A percentile compares a stretch with the other conserved stretches of the same genome.
These are phyloP conservation scores for Wickerhamomyces sydowiorum DNA, from an alignment of 805 yeast genomes.

Conservation along the genomic window DNA sequence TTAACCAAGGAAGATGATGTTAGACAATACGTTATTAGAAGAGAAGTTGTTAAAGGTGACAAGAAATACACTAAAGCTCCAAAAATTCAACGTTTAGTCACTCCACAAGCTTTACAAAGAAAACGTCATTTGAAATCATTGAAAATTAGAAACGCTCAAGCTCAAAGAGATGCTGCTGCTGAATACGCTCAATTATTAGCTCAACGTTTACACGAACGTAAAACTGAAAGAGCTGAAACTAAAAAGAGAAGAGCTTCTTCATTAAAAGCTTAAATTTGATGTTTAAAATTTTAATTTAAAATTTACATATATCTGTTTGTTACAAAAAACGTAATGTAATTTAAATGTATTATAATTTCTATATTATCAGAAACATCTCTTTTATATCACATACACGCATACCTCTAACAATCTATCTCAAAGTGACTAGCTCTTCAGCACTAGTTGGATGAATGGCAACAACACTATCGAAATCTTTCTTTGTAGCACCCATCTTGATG, in stretches of 20 bases:
- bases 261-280: constrained; percentile 66
- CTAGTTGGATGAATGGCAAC: constrained; percentile 99
- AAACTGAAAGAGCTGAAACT: constrained; percentile 97
- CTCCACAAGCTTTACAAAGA: constrained; percentile 99
- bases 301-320: background rate
- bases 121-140: constrained; percentile 93
- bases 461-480: constrained; percentile 88
- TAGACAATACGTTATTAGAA: constrained; percentile 88
- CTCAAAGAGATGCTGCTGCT: constrained; percentile 99
- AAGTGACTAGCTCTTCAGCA: constrained; percentile 94
- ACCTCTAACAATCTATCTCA: constrained; percentile 4
- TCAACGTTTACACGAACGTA: constrained; percentile 95
- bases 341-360: background rate
- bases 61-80: constrained; percentile 99
- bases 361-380: no score
- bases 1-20: constrained; percentile 71
- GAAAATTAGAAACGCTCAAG: constrained; percentile 96
- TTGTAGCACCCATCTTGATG: constrained; percentile 98
- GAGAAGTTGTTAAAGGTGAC: constrained; percentile 97
- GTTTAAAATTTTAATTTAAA: background rate
- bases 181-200: constrained; percentile 99
- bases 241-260: constrained; percentile 99
- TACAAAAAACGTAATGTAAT: background rate
- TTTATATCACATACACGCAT: background rate
- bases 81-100: constrained; percentile 98